Percentiles rank a stretch among this genome's conserved stretches.
These are phyloP conservation scores for Hyphopichia wangnamkhiaoensis DNA, from an alignment of 1,139 yeast species.

Conservation along the genomic window DNA sequence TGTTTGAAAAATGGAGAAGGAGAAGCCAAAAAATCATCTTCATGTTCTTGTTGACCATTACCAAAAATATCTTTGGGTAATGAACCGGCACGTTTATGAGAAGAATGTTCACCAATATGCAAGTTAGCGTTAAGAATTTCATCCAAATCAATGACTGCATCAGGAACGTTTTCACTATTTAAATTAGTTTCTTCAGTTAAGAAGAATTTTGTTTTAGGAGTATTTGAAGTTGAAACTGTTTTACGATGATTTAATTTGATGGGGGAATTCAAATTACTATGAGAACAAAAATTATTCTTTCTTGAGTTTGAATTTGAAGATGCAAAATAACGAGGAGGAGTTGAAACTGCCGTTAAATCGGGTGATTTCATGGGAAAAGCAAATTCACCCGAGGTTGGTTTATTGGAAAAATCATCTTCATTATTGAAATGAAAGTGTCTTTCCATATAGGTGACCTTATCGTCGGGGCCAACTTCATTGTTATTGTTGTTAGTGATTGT, in stretches of 20 bases:
- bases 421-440: constrained; percentile 33
- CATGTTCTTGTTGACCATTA: constrained; percentile 30
- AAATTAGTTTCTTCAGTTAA: constrained; percentile 35
- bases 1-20: constrained; percentile 28
- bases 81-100: constrained; percentile 49
- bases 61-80: constrained; percentile 40
- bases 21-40: constrained; percentile 36
- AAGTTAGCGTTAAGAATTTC: constrained; percentile 50
- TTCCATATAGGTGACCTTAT: constrained; percentile 22
- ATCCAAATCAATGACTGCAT: constrained; percentile 64
- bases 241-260: constrained; percentile 26
- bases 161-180: constrained; percentile 49
- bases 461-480: background rate
- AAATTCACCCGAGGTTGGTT: constrained; percentile 21
- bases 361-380: constrained; percentile 27
- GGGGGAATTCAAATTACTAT: constrained; percentile 33
- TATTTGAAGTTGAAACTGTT: constrained; percentile 18
- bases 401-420: constrained; percentile 35
- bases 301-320: constrained; percentile 10
- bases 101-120: constrained; percentile 26
- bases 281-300: background rate
- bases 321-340: constrained; percentile 17
- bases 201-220: constrained; percentile 28
- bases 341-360: constrained; percentile 14
- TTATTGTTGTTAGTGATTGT: background rate